These are phyloP conservation scores for Stagonosporopsis vannaccii DNA, from an alignment of 2,329 filamentous ascomycete genomes.

Conservation along the genomic window DNA sequence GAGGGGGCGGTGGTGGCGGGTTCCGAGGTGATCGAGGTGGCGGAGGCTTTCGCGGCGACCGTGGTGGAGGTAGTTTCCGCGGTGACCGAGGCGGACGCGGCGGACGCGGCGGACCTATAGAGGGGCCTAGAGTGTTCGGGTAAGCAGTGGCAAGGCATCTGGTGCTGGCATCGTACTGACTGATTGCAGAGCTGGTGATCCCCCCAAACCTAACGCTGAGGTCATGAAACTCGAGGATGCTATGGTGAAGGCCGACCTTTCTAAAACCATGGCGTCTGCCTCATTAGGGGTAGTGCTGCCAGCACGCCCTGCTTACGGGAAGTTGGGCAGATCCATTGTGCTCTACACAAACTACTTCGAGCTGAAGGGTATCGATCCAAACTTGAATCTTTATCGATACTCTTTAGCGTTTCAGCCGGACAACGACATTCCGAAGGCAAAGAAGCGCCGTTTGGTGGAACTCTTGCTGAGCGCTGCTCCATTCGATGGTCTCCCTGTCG, in stretches of 20 bases:
- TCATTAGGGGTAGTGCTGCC: slow-evolving; percentile 37
- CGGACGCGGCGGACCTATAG: slow-evolving; percentile 21
- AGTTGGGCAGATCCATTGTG: slow-evolving; percentile 45
- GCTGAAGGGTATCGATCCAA: slow-evolving; percentile 41
- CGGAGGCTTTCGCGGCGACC: slow-evolving; percentile 16
- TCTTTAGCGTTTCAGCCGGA: slow-evolving; percentile 43
- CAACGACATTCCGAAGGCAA: slow-evolving; percentile 48
- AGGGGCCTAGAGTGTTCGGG: slow-evolving; percentile 31
- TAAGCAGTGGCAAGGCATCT: slow-evolving; percentile 15
- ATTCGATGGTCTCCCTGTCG: slow-evolving; percentile 41
- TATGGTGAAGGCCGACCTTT: slow-evolving; percentile 40
- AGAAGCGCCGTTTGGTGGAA: slow-evolving; percentile 58
- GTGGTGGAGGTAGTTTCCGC: slow-evolving; percentile 16
- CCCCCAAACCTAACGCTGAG: slow-evolving; percentile 42
- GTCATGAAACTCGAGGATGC: slow-evolving; percentile 42
- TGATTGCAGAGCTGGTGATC: slow-evolving; percentile 36
- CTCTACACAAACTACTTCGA: slow-evolving; percentile 54
- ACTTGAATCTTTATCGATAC: slow-evolving; percentile 39
- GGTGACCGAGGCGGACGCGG: slow-evolving; percentile 21
- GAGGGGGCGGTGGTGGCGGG: slow-evolving; percentile 18
- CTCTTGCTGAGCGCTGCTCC: slow-evolving; percentile 49
- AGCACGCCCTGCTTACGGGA: slow-evolving; percentile 45
- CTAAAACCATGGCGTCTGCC: slow-evolving; percentile 28
- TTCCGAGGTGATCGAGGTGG: slow-evolving; percentile 20
- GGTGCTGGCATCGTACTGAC: neutral